A percentile compares a stretch with the other conserved stretches of the same genome.
Evolutionary conservation across 2,329 filamentous ascomycete species (phyloP).

Genomic region (Penicillium sp.): DNA sequence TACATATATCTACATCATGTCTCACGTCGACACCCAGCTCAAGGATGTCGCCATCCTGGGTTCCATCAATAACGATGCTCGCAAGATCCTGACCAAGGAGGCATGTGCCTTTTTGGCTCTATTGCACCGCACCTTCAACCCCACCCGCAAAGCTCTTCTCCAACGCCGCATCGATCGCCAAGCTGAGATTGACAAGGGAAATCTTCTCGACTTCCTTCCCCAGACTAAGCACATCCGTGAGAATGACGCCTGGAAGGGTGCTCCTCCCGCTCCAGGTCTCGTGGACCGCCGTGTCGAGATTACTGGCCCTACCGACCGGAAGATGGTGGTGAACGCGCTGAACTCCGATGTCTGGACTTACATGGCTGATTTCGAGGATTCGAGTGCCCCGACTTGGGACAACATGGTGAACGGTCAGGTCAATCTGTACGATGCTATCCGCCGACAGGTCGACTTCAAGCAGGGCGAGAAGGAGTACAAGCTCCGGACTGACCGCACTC

Average conservation of each 20-base stretch:
- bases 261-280: slow-evolving; percentile 84
- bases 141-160: slow-evolving; percentile 80
- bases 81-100: slow-evolving; percentile 88
- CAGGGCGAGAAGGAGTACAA: slow-evolving; percentile 95
- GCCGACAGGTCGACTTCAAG: slow-evolving; percentile 93
- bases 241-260: slow-evolving; percentile 88
- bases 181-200: slow-evolving; percentile 86
- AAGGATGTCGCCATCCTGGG: slow-evolving; percentile 86
- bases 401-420: slow-evolving; percentile 99
- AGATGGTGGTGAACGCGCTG: slow-evolving; percentile 98
- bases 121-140: slow-evolving; percentile 92
- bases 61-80: slow-evolving; percentile 70
- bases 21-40: slow-evolving; percentile 71
- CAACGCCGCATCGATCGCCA: slow-evolving; percentile 83
- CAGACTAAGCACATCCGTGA: slow-evolving; percentile 96
- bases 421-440: slow-evolving; percentile 94
- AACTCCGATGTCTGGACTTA: slow-evolving; percentile 98
- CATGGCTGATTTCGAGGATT: slow-evolving; percentile 99
- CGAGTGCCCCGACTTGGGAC: slow-evolving; percentile 93
- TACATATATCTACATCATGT: slow-evolving; percentile 48
- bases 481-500: slow-evolving; percentile 81
- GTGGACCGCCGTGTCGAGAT: slow-evolving; percentile 95
- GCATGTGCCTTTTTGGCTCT: slow-evolving; percentile 90
- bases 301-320: slow-evolving; percentile 92
- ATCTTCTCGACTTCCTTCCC: slow-evolving; percentile 87